phyloP scores from a whole-genome alignment of 129 eudicot species.

The Calendula officinalis region DNA sequence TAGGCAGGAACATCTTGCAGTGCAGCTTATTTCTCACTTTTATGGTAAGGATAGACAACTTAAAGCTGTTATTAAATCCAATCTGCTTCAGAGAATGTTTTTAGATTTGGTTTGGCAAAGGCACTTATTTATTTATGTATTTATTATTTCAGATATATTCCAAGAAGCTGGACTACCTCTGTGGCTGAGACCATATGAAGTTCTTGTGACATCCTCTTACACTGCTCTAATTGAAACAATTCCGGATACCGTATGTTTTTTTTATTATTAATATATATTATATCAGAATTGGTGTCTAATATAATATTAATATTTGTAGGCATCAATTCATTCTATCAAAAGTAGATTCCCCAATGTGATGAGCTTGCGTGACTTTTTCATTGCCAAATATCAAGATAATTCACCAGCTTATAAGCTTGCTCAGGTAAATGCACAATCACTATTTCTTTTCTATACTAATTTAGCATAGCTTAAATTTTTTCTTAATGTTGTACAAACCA shows the following conservation, averaged over 20 bases:
- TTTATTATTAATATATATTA: background rate
- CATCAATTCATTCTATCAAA: slow-evolving; percentile 95
- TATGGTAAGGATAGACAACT: slow-evolving; percentile 57
- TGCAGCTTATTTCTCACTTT: slow-evolving; percentile 95
- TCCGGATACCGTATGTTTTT: slow-evolving; percentile 80
- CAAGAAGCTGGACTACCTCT: slow-evolving; percentile 99
- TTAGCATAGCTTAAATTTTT: too few species aligned
- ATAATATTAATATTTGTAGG: slow-evolving; percentile 43
- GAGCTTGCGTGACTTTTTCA: slow-evolving; percentile 87
- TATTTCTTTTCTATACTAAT: too few species aligned
- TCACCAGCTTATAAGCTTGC: slow-evolving; percentile 94
- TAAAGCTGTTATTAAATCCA: slow-evolving; percentile 12
- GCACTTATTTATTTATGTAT: background rate
- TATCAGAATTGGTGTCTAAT: background rate
- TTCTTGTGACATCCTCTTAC: slow-evolving; percentile 95
- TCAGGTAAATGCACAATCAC: slow-evolving; percentile 62
- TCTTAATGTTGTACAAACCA: too few species aligned
- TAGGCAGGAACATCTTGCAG: slow-evolving; percentile 99
- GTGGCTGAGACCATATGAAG: slow-evolving; percentile 99
- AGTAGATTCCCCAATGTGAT: slow-evolving; percentile 78
- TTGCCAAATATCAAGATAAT: slow-evolving; percentile 93
- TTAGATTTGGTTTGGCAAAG: background rate
- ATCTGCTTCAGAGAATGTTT: too few species aligned
- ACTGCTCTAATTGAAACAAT: slow-evolving; percentile 98
- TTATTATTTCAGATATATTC: slow-evolving; percentile 71